A percentile compares a stretch with the other conserved stretches of the same genome.
phyloP scores from a whole-genome alignment of 169 alveolate species.

The Plasmodium knowlesi region DNA sequence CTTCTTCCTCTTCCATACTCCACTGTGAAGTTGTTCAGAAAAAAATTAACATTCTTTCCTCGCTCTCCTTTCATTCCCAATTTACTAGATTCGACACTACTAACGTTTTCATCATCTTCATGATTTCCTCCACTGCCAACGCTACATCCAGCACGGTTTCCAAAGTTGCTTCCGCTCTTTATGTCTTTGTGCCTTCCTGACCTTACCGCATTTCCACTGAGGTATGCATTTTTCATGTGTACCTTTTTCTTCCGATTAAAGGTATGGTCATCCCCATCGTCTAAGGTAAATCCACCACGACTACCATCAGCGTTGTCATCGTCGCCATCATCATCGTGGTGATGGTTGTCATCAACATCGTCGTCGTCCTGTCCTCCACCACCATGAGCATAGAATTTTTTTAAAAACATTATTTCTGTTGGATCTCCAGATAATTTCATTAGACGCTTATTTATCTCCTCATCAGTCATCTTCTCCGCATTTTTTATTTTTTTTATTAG shows the following conservation, averaged over 20 bases:
- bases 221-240: background rate
- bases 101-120: background rate
- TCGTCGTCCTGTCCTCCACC: background rate
- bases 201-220: background rate
- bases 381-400: background rate
- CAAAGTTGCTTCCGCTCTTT: background rate
- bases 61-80: slow-evolving; percentile 10
- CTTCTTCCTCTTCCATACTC: slow-evolving; percentile 63
- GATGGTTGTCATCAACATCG: too few species aligned
- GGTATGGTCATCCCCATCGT: background rate
- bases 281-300: background rate
- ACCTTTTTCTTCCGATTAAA: background rate
- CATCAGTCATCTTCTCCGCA: background rate
- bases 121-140: background rate
- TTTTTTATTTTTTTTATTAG: background rate
- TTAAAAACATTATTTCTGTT: background rate
- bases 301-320: background rate
- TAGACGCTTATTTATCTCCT: background rate
- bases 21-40: background rate
- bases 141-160: background rate
- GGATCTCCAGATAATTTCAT: background rate
- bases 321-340: background rate
- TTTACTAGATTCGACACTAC: background rate
- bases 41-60: slow-evolving; percentile 2
- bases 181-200: background rate